Base-by-base conservation (phyloP, 257 asterid genomes). In the Capsicum pubescens region DNA sequence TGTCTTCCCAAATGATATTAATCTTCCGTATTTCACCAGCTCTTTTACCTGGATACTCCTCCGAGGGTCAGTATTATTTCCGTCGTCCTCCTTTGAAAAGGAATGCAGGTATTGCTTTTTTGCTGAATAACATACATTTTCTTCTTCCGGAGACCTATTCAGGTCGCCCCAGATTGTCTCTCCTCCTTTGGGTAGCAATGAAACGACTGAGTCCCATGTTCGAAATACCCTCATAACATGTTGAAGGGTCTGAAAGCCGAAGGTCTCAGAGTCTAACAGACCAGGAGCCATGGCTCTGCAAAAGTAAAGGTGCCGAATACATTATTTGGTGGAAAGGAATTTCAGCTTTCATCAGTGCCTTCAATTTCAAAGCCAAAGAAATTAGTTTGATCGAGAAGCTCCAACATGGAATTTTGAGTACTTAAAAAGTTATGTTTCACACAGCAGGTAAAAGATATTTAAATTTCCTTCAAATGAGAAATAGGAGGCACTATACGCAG, bases 121-220 rank as follows among this genome's bases (percentile, higher is more conserved):
- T 11, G 87, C 54, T 67, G 91, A 88, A 82, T 84, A 86, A 79
- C 98, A 94, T 0, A 84, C 90, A 74, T 92, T 90, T 82, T 87
- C 93, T 88, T 93, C 98, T 82, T 96, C 98, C 0, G 98, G 98
- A 19, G 98, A 91, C 97, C 93, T 92, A 87, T 93, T 95, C 85
- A 90, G 82, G 91, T 86, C 79, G 0, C 99, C 99, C 99, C 99
- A 96, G 68, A 94, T 85, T 8, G 97, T 80, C 66, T 96, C 99
- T 46, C 98, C 99, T 2, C 98, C 99, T 92, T 93, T 96, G 10
- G 99, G 99, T 59, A 92, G 71, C 91, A 96, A 86, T 1, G 98
- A 94, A 61, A 93, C 52, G 12, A 93, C 85, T 0, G 98, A 92
- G 87, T 94, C 99, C 98, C 98, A 93, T 12, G 98, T 93, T 86